Conservation (phyloP, 805 yeast genomes). For the Yamadazyma philogaea region DNA sequence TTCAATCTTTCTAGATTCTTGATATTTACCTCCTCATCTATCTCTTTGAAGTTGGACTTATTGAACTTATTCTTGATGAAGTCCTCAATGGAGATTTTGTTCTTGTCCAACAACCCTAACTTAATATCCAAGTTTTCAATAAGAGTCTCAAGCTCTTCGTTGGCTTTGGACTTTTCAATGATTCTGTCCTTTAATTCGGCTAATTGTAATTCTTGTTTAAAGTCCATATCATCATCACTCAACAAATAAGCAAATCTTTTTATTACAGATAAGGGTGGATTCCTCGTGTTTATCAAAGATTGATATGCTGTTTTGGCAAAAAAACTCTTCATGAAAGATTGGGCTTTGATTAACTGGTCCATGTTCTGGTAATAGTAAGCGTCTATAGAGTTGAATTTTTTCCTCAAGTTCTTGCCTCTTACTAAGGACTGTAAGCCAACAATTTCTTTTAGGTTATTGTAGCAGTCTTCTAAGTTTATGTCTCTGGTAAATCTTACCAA, state of each 20-base stretch:
- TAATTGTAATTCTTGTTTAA: constrained; percentile 68
- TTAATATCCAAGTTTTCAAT: constrained; percentile 77
- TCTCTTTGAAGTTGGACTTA: constrained; percentile 15
- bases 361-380: constrained; percentile 54
- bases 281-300: constrained; percentile 61
- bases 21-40: constrained; percentile 15
- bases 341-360: constrained; percentile 65
- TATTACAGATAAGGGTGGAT: constrained; percentile 78
- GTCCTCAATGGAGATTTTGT: constrained; percentile 76
- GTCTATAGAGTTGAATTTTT: constrained; percentile 26
- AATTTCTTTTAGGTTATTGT: constrained; percentile 39
- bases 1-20: constrained; percentile 31
- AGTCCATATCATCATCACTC: constrained; percentile 69
- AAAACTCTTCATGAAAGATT: constrained; percentile 66
- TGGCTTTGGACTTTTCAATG: constrained; percentile 62
- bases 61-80: constrained; percentile 45
- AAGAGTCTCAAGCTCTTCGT: constrained; percentile 69
- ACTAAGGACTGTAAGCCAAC: constrained; percentile 51
- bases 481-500: constrained; percentile 57
- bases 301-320: constrained; percentile 71
- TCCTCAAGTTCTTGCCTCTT: constrained; percentile 48
- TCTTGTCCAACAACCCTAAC: constrained; percentile 71
- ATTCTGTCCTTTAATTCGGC: constrained; percentile 67
- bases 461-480: constrained; percentile 50
- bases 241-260: constrained; percentile 72